Percentiles rank a stretch among this genome's conserved stretches.
phyloP scores from a whole-genome alignment of 202 grass and related monocot genomes.

The Brachypodium distachyon region DNA sequence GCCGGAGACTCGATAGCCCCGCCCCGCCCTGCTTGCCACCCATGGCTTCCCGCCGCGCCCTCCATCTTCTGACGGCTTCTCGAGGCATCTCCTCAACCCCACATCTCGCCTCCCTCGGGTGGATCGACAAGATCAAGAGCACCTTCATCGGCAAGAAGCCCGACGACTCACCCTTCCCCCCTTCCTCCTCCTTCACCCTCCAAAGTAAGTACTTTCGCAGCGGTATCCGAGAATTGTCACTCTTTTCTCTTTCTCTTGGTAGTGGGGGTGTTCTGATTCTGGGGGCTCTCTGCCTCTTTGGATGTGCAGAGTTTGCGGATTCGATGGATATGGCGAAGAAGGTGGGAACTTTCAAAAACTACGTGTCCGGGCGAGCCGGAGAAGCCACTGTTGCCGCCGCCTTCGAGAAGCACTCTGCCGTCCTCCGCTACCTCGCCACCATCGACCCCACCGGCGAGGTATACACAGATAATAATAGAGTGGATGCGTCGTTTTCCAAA shows the following conservation, averaged over 20 bases:
- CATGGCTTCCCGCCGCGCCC: constrained; percentile 39
- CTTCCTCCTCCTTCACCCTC: constrained; percentile 49
- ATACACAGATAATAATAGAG: background rate
- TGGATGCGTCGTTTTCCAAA: background rate
- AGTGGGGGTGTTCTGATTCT: background rate
- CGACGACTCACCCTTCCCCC: constrained; percentile 1
- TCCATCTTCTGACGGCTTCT: constrained; percentile 24
- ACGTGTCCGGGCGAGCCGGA: constrained; percentile 50
- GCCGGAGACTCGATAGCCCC: background rate
- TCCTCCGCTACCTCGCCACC: constrained; percentile 66
- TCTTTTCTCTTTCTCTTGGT: background rate
- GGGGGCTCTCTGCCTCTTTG: background rate
- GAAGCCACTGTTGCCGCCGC: constrained; percentile 50
- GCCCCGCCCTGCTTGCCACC: background rate
- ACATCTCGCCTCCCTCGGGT: constrained; percentile 53
- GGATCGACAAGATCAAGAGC: constrained; percentile 83
- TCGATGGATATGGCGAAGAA: constrained; percentile 69
- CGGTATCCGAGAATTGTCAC: background rate
- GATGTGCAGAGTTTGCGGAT: constrained; percentile 52
- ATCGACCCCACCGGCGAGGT: constrained; percentile 79
- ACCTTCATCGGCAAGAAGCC: constrained; percentile 64
- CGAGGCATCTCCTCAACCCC: constrained; percentile 57
- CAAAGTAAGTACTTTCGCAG: constrained; percentile 21
- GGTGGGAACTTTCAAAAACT: constrained; percentile 68
- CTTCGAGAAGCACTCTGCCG: constrained; percentile 68